Evolutionary conservation across 2,329 filamentous ascomycete genomes (phyloP).

Genomic region (Chlorencoelia australis): DNA sequence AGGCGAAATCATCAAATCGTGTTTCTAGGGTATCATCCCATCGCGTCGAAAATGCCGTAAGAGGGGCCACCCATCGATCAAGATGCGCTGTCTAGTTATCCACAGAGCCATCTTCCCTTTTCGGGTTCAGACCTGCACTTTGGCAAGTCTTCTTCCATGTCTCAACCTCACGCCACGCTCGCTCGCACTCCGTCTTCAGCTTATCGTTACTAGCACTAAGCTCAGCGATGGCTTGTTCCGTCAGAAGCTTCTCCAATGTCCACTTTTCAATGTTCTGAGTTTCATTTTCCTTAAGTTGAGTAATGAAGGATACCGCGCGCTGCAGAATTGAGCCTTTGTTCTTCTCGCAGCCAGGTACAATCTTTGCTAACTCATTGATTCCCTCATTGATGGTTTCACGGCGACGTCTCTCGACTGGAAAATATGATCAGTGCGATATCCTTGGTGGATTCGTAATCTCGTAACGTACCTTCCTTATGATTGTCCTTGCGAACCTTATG

Average conservation of each 20-base stretch:
- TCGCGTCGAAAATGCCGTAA: slow-evolving; percentile 18
- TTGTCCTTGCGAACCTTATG: slow-evolving; percentile 96
- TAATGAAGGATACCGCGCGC: slow-evolving; percentile 88
- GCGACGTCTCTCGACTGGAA: slow-evolving; percentile 80
- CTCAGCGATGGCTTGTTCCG: slow-evolving; percentile 81
- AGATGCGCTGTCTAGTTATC: slow-evolving; percentile 22
- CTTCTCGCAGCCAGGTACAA: slow-evolving; percentile 95
- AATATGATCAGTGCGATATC: slow-evolving; percentile 23
- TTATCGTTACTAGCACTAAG: slow-evolving; percentile 81
- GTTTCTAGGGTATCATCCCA: slow-evolving; percentile 24
- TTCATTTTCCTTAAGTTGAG: slow-evolving; percentile 88
- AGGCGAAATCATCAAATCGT: slow-evolving; percentile 21
- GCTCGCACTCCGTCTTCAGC: slow-evolving; percentile 69
- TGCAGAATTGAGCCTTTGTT: slow-evolving; percentile 97
- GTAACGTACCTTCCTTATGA: slow-evolving; percentile 98
- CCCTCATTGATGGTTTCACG: slow-evolving; percentile 98
- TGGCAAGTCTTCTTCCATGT: slow-evolving; percentile 66
- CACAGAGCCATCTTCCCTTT: slow-evolving; percentile 31
- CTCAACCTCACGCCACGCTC: slow-evolving; percentile 67
- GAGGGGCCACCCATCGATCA: slow-evolving; percentile 19
- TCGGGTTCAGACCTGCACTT: slow-evolving; percentile 44
- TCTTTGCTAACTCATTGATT: slow-evolving; percentile 95
- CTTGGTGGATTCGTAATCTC: slow-evolving; percentile 23
- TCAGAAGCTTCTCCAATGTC: slow-evolving; percentile 82
- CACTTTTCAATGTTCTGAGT: slow-evolving; percentile 90